Conservation (phyloP, 2,329 filamentous ascomycete genomes). For the Microdochium trichocladiopsis region DNA sequence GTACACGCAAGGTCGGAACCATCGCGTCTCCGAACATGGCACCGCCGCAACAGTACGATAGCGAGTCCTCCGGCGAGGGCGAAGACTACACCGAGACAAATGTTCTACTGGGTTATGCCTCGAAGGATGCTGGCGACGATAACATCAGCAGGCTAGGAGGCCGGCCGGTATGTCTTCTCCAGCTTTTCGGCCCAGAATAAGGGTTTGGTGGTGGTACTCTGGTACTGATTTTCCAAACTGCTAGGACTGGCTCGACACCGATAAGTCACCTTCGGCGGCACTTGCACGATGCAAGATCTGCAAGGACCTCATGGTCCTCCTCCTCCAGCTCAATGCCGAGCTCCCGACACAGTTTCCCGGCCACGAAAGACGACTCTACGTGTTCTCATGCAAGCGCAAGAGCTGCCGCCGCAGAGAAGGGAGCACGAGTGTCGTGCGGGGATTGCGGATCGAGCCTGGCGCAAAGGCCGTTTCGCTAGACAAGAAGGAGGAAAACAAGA, state of each 20-base stretch:
- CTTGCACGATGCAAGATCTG: slow-evolving; percentile 84
- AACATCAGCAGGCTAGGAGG: slow-evolving; percentile 84
- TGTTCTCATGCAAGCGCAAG: slow-evolving; percentile 75
- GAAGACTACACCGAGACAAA: slow-evolving; percentile 72
- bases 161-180: slow-evolving; percentile 59
- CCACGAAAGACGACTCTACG: slow-evolving; percentile 81
- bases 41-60: slow-evolving; percentile 58
- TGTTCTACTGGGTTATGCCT: slow-evolving; percentile 84
- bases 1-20: too few species aligned
- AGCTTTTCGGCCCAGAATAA: background rate
- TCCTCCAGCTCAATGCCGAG: slow-evolving; percentile 88
- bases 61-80: slow-evolving; percentile 71
- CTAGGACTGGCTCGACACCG: slow-evolving; percentile 78
- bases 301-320: slow-evolving; percentile 72
- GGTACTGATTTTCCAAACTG: too few species aligned
- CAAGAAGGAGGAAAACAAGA: slow-evolving; percentile 25
- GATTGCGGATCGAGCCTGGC: slow-evolving; percentile 43
- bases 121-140: slow-evolving; percentile 72
- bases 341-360: slow-evolving; percentile 79
- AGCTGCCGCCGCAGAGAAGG: slow-evolving; percentile 77
- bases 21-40: slow-evolving; percentile 46
- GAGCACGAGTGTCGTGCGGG: slow-evolving; percentile 69
- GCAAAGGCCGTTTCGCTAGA: slow-evolving; percentile 13
- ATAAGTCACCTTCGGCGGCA: slow-evolving; percentile 63
- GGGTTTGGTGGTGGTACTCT: too few species aligned